Evolutionary conservation across 2,329 filamentous ascomycete genomes (phyloP).

Genomic region (Fusarium succisae): DNA sequence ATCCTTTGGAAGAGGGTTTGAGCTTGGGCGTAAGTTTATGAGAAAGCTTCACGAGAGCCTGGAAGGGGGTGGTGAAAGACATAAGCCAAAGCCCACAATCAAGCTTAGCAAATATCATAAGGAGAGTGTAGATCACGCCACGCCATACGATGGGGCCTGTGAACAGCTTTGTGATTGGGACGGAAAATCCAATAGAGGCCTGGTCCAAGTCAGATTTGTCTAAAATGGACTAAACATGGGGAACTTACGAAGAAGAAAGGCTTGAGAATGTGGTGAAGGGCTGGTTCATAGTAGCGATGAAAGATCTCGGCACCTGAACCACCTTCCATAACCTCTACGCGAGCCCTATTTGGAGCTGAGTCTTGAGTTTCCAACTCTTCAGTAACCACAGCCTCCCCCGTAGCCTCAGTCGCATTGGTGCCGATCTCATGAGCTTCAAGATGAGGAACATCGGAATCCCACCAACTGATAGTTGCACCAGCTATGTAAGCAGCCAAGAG

Average conservation of each 20-base stretch:
- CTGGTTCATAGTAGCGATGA: constrained; percentile 47
- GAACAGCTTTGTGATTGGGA: constrained; percentile 79
- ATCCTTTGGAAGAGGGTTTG: background rate
- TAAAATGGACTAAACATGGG: accelerated
- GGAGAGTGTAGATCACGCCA: constrained; percentile 73
- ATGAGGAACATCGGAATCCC: constrained; percentile 55
- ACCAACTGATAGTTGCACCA: constrained; percentile 68
- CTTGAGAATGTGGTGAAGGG: constrained; percentile 63
- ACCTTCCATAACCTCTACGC: background rate
- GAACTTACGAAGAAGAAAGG: constrained; percentile 76
- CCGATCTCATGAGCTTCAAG: background rate
- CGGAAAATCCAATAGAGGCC: constrained; percentile 78
- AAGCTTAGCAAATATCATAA: constrained; percentile 74
- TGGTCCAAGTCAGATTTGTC: constrained; percentile 10
- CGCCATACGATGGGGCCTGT: constrained; percentile 71
- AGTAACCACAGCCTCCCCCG: background rate
- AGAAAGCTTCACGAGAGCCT: background rate
- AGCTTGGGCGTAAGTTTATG: background rate
- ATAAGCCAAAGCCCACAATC: constrained; percentile 69
- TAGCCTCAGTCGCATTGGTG: background rate
- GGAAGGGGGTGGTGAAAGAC: constrained; percentile 25
- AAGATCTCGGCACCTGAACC: constrained; percentile 23
- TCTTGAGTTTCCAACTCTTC: background rate
- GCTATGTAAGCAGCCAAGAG: constrained; percentile 72
- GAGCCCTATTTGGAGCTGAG: too few species aligned